Percentiles rank a stretch among this genome's conserved stretches.
Evolutionary conservation across 257 asterid species (phyloP).

Genomic region (Fraxinus cuspidata): DNA sequence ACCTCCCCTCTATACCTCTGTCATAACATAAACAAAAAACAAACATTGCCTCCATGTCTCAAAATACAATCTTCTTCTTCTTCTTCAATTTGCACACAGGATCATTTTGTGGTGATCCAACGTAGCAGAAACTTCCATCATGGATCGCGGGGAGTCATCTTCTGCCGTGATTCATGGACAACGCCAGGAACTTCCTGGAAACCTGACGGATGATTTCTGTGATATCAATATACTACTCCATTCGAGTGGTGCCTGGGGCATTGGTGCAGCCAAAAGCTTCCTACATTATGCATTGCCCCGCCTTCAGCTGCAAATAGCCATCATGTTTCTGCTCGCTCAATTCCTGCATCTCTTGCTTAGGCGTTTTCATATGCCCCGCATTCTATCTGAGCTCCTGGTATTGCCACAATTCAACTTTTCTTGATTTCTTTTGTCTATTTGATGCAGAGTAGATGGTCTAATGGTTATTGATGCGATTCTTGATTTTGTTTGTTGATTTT

Average conservation of each 20-base stretch:
- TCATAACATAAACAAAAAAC: neutral
- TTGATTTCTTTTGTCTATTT: neutral
- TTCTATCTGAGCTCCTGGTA: constrained; percentile 82
- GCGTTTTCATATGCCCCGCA: constrained; percentile 70
- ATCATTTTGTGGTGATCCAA: neutral
- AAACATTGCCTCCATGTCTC: neutral
- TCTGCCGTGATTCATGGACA: neutral
- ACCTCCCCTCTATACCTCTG: neutral
- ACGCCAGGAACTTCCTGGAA: constrained; percentile 42
- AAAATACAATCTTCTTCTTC: neutral
- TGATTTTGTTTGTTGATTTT: neutral
- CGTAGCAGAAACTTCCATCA: constrained; percentile 4
- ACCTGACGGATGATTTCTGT: constrained; percentile 39
- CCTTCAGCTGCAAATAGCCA: constrained; percentile 67
- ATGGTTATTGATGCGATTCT: neutral
- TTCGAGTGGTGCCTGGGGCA: constrained; percentile 58
- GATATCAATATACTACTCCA: constrained; percentile 41
- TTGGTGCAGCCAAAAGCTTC: constrained; percentile 12
- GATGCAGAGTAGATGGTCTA: neutral
- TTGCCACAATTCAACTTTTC: neutral
- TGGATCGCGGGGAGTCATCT: neutral
- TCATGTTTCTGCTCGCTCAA: constrained; percentile 67
- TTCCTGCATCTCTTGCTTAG: constrained; percentile 63
- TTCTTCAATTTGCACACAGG: neutral
- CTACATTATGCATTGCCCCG: constrained; percentile 57